Percentiles rank a stretch among this genome's conserved stretches.
These are phyloP conservation scores for Sarcodon aspratus DNA, from an alignment of 768 basidiomycete species.

Conservation along the genomic window DNA sequence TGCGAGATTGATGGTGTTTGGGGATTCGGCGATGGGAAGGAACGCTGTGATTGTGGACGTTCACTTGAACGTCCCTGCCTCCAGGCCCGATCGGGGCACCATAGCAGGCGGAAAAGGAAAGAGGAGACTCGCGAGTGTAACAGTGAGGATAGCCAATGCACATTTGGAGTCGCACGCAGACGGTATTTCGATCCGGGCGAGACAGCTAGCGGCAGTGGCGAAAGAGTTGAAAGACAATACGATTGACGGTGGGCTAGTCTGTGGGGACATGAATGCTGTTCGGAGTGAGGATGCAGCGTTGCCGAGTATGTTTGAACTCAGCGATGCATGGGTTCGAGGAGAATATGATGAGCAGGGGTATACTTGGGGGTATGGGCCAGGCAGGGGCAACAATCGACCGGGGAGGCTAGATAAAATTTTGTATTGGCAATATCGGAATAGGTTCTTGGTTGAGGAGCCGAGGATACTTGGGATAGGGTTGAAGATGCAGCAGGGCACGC, in stretches of 20 bases:
- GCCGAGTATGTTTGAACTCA: constrained; percentile 33
- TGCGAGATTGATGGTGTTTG: constrained; percentile 41
- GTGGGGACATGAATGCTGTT: constrained; percentile 69
- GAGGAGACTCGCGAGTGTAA: constrained; percentile 23
- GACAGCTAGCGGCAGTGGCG: constrained; percentile 43
- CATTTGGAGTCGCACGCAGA: constrained; percentile 56
- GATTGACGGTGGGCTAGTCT: constrained; percentile 48
- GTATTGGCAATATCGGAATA: constrained; percentile 36
- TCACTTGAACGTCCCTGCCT: constrained; percentile 27
- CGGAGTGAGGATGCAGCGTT: constrained; percentile 30
- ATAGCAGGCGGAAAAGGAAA: not conserved
- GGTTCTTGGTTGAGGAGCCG: constrained; percentile 41
- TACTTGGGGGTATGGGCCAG: constrained; percentile 67
- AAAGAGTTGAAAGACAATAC: constrained; percentile 33
- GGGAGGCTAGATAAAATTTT: constrained; percentile 58
- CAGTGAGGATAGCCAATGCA: constrained; percentile 58
- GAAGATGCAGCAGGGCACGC: constrained; percentile 21
- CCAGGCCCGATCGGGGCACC: constrained; percentile 7
- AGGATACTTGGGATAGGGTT: constrained; percentile 45
- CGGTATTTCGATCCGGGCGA: constrained; percentile 26
- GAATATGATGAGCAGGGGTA: constrained; percentile 32
- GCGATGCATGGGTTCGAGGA: constrained; percentile 46
- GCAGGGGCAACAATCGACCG: constrained; percentile 20
- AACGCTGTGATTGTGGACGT: constrained; percentile 49
- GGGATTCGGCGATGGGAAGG: constrained; percentile 36